Evolutionary conservation across 1,284 basidiomycete genomes (phyloP), one percentile per base, ranked within the genome.

Genomic region (Mrakiaceae sp.): DNA sequence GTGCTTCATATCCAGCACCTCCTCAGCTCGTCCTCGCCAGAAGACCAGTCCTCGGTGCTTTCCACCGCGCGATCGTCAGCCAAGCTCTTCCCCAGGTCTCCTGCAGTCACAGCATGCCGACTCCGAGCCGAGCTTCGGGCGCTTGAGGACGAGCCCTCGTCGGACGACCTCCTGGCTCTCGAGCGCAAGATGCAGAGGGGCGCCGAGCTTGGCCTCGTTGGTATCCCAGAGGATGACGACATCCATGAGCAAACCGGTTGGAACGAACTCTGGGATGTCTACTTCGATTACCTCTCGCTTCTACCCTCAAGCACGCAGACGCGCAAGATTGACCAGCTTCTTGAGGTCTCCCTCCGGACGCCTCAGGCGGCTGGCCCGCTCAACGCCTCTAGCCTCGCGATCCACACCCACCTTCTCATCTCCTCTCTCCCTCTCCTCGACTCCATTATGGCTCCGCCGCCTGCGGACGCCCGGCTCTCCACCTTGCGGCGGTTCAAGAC

Each of bases 1-100:
- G 40, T 68, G 43, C 59, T 67, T 4, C 74, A 77, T 55, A 69
- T 78, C 27, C 64, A 67, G 3, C 69, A 67, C 11, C 56, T 71
- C 6, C 40, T 50, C 3, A 43, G 52, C 56, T 16, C 58, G 64
- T 50, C 67, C 48, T 40, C 65, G n/a, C 27, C 65, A 2, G 16
- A 27, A 8, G 51, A 66, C 27, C 27, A 27, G 27, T 27, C 27
- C 2, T 27, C 27, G 49, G 49, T 58, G 11, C 53, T 63, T 40
- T 50, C 49, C 42, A 52, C 57, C 16, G 65, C 65, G 39, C 61
- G 58, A 11, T 60, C 50, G 46, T 50, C 60, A 9, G 56, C 65
- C 5, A 55, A 12, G 47, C 58, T 63, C 14, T 66, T 63, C 57
- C 65, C 65, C 12, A 11, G 44, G n/a, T 63, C 61, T 4, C 61